Conservation (phyloP, 116 monocot genomes). For the Thalassia testudinum region DNA sequence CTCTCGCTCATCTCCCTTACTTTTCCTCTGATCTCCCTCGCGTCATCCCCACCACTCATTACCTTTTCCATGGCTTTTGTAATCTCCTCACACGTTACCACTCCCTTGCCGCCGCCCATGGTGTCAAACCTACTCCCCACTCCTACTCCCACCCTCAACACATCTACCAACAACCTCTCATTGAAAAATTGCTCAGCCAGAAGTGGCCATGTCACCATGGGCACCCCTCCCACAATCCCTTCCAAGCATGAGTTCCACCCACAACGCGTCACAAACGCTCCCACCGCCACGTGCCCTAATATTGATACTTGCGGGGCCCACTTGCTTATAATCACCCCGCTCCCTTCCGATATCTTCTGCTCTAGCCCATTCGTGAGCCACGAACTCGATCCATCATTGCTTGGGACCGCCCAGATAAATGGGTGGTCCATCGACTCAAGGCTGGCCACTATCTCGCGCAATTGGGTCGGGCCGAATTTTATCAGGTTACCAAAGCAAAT, state of each 20-base stretch:
- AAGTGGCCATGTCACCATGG: constrained; percentile 22
- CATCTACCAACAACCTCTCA: constrained; percentile 21
- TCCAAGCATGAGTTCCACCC: constrained; percentile 17
- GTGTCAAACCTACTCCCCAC: constrained; percentile 1
- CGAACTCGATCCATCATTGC: not conserved
- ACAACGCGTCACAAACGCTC: constrained; percentile 19
- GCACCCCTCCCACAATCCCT: constrained; percentile 5
- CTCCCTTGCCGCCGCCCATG: not conserved
- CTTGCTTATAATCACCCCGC: constrained; percentile 2
- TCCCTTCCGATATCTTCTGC: constrained; percentile 2
- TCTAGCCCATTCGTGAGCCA: constrained; percentile 10
- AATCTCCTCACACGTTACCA: not conserved
- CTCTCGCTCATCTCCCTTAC: constrained; percentile 3
- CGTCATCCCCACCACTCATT: constrained; percentile 3
- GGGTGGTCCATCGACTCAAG: constrained; percentile 5
- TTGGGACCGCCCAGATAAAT: constrained; percentile 11
- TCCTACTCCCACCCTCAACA: constrained; percentile 9
- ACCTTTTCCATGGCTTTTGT: not conserved
- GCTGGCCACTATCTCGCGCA: constrained; percentile 3
- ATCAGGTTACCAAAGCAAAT: constrained; percentile 15
- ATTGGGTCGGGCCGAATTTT: not conserved
- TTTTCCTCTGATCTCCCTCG: not conserved
- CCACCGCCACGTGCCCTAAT: constrained; percentile 2
- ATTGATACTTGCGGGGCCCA: constrained; percentile 6
- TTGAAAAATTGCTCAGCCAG: constrained; percentile 20